Percentiles rank a stretch among this genome's conserved stretches.
These are phyloP conservation scores for Phlebopus sp. DNA, from an alignment of 1,284 basidiomycete species.

Conservation along the genomic window DNA sequence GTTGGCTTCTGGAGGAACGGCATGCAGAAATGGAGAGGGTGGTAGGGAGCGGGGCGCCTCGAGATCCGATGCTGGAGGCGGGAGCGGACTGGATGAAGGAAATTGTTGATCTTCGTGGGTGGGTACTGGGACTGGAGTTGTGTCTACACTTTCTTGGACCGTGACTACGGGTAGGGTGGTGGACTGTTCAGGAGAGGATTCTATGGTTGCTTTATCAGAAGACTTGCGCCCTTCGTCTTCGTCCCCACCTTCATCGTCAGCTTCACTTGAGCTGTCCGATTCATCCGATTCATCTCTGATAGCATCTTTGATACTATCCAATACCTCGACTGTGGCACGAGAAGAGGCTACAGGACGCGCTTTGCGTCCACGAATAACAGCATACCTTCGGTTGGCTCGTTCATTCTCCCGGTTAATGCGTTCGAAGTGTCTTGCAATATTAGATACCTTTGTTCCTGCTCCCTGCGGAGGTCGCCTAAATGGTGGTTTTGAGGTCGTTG, in stretches of 20 bases:
- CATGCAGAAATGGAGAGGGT: slow-evolving; percentile 52
- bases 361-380: slow-evolving; percentile 80
- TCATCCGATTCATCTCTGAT: slow-evolving; percentile 84
- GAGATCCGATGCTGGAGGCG: slow-evolving; percentile 29
- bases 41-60: slow-evolving; percentile 39
- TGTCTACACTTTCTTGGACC: slow-evolving; percentile 10
- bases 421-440: slow-evolving; percentile 77
- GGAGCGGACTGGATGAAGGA: slow-evolving; percentile 28
- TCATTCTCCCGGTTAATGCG: slow-evolving; percentile 67
- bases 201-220: slow-evolving; percentile 26
- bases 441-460: slow-evolving; percentile 64
- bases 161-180: slow-evolving; percentile 24
- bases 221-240: slow-evolving; percentile 51
- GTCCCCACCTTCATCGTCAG: slow-evolving; percentile 84
- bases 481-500: slow-evolving; percentile 43
- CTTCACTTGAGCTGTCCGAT: slow-evolving; percentile 80
- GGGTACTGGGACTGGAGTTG: slow-evolving; percentile 9
- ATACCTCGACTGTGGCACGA: slow-evolving; percentile 85
- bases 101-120: slow-evolving; percentile 15
- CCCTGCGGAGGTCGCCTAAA: slow-evolving; percentile 50
- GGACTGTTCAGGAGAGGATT: slow-evolving; percentile 38
- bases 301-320: slow-evolving; percentile 90
- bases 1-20: slow-evolving; percentile 39
- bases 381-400: slow-evolving; percentile 64
- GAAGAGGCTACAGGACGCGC: slow-evolving; percentile 93